Evolutionary conservation across 768 basidiomycete genomes (phyloP), one percentile per base, ranked within the genome.

Genomic region (Suillus brevipes): DNA sequence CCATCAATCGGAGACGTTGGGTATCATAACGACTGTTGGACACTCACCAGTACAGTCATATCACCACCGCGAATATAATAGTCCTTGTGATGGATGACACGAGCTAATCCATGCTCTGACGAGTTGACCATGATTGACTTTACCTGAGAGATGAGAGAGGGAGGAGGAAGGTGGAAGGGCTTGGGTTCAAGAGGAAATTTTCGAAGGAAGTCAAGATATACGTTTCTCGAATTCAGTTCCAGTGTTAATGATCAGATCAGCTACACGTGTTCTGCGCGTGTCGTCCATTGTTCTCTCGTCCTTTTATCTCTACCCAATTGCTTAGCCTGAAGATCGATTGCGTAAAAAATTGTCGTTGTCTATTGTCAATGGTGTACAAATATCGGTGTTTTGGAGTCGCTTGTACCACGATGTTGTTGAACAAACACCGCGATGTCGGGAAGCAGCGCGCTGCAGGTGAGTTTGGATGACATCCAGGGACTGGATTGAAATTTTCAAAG

Each of bases 11-110:
- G 23, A 59, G 55, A 4, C 9, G 18, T 25, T 55, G 18, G 9
- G 20, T 13, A 64, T 16, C 31, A 31, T 20, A 64, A 62, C n/a
- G 61, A 28, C 18, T 6, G 18, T 47, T 64, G 34, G 59, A 38
- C 23, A 78, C 84, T 65, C 67, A 88, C 88, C 59, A 87, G 66
- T 66, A 89, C 81, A 25, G 81, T 82, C 25, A 89, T 69, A 72
- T 91, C 89, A 6, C 83, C 89, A 0, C 84, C 82, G 42, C 78
- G 76, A 31, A 91, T 73, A 66, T 89, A 89, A 68, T 85, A 90
- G 60, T 78, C 76, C 60, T 77, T 77, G 72, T 78, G 75, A 43
- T 75, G 75, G 6, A 78, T 73, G 62, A 77, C 73, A 37, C 75
- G 75, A 13, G 73, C 72, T 1, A 76, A 62, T 14, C 75, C 75